Evolutionary conservation across 345 rosid species (phyloP).

Genomic region (Physaria fendleri): DNA sequence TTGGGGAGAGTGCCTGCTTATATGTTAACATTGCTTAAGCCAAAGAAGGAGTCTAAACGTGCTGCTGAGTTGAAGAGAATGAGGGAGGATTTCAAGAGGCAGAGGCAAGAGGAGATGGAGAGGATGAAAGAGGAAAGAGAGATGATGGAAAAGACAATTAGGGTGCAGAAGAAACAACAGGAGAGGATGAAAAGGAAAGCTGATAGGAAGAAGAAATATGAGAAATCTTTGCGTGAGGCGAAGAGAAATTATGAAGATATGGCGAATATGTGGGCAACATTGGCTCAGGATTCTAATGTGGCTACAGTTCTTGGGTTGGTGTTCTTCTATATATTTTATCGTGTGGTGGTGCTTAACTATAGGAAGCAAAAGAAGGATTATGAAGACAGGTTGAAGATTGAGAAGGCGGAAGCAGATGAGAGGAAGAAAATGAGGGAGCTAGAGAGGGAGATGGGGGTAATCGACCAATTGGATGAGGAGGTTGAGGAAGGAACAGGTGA

Average conservation of each 20-base stretch:
- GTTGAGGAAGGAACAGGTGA: conserved; percentile 52
- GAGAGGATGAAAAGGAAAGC: conserved; percentile 51
- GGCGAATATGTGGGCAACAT: conserved; percentile 55
- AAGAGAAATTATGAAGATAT: conserved; percentile 41
- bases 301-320: conserved; percentile 61
- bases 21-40: conserved; percentile 45
- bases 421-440: conserved; percentile 76
- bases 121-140: conserved; percentile 57
- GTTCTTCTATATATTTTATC: conserved; percentile 73
- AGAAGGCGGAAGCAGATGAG: conserved; percentile 93
- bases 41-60: conserved; percentile 66
- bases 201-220: conserved; percentile 48
- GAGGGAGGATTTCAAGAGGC: conserved; percentile 68
- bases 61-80: conserved; percentile 51
- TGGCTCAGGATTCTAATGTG: conserved; percentile 64
- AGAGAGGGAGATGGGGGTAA: conserved; percentile 74
- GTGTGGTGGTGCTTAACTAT: conserved; percentile 72
- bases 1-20: conserved; percentile 59
- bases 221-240: conserved; percentile 60
- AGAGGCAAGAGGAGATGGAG: conserved; percentile 46
- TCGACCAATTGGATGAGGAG: conserved; percentile 52
- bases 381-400: conserved; percentile 86
- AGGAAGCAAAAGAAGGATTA: conserved; percentile 86
- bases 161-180: conserved; percentile 54
- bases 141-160: conserved; percentile 58